Evolutionary conservation across 495 filamentous ascomycete species (phyloP), one percentile per base, ranked within the genome.

Genomic region (Penicillium cataractarum): DNA sequence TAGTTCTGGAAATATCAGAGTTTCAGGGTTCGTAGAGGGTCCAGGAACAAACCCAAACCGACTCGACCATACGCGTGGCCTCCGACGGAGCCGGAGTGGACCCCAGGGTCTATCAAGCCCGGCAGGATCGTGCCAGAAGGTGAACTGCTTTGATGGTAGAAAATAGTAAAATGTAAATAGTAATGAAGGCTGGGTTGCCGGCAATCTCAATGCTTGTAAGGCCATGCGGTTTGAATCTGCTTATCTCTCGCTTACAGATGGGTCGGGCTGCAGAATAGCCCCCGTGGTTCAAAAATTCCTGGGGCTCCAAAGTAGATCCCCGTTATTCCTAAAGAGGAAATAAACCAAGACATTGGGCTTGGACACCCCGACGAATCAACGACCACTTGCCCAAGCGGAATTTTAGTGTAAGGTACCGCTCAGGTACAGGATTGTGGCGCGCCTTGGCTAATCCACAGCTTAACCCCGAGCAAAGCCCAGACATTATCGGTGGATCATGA

Each of bases 81-180:
- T 50, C 46, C 46, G 46, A 50, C 46, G 46, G 21, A 4, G 21
- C 44, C 44, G 21, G n/a, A 22, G 24, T 27, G 46, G 24, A 27
- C 46, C 24, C 15, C 13, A 50, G 46, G 24, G 24, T 50, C 24
- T 46, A 50, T 50, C 46, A 50, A n/a, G n/a, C n/a, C 46, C 46
- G 10, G 46, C 46, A 24, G 22, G 46, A 50, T 8, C 27, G 24
- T 15, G 46, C 46, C 10, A 24, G 5, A 27, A 24, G 13, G 17
- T n/a, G 10, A 3, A 27, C 10, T 29, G 40, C 24, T 3, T 15
- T 27, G 10, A 2, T 6, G 3, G 21, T 15, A 50, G 12, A 22
- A 24, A 3, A 22, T 46, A 46, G 12, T 3, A 6, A 24, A 12
- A 9, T 22, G 19, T 12, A 12, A 46, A 46, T 46, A 17, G 19